phyloP scores from a whole-genome alignment of 1,139 yeast species.

The Blastobotrys persicus region DNA sequence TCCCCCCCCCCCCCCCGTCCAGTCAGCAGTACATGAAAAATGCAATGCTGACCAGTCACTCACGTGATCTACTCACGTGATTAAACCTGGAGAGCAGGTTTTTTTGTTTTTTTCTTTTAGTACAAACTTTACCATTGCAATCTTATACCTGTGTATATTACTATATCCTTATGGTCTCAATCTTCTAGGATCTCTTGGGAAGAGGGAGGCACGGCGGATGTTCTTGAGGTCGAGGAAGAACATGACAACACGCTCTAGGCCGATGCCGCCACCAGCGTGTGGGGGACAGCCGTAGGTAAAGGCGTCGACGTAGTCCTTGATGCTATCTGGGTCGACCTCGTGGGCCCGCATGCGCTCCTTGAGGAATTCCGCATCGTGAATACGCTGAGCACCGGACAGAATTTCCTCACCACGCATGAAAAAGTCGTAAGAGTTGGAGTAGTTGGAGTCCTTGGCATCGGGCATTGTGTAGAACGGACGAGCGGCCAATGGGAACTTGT shows the following conservation, averaged over 20 bases:
- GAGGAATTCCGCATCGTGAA: slow-evolving; percentile 86
- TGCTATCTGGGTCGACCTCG: slow-evolving; percentile 74
- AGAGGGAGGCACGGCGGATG: slow-evolving; percentile 93
- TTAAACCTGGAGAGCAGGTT: no score
- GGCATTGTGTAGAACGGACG: slow-evolving; percentile 99
- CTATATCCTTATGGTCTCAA: slow-evolving; percentile 57
- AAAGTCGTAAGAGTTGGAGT: slow-evolving; percentile 90
- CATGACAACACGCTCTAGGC: slow-evolving; percentile 97
- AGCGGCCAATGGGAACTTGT: slow-evolving; percentile 93
- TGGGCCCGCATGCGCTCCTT: slow-evolving; percentile 77
- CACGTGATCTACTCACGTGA: background rate
- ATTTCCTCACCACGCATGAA: slow-evolving; percentile 99
- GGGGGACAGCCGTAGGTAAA: slow-evolving; percentile 96
- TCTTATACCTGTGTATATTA: background rate
- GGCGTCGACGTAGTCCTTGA: slow-evolving; percentile 86
- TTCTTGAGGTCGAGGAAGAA: slow-evolving; percentile 94
- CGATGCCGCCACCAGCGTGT: slow-evolving; percentile 99
- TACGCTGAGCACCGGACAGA: slow-evolving; percentile 97
- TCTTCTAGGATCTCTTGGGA: slow-evolving; percentile 98
- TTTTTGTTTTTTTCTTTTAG: no score
- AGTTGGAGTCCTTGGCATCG: slow-evolving; percentile 83
- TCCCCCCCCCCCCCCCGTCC: background rate
- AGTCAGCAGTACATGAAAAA: background rate
- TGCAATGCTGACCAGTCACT: background rate
- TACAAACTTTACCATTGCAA: background rate